Conservation (phyloP, 176 grass and related monocot species). For the Oryza punctata region DNA sequence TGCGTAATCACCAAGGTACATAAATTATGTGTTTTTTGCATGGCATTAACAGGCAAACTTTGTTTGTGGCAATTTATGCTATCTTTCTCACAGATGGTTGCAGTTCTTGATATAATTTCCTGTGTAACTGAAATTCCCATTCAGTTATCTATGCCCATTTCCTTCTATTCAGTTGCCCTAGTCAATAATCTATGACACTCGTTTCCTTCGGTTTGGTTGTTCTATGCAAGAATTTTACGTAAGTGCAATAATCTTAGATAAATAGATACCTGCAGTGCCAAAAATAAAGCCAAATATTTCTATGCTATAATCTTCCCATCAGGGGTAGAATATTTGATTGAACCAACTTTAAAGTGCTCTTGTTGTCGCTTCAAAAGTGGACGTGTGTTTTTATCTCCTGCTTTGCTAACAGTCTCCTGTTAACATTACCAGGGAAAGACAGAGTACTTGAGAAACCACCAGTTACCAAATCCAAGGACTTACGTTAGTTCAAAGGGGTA, state of each 20-base stretch:
- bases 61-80: neutral
- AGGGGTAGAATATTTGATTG: neutral
- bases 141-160: neutral
- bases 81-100: neutral
- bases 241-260: neutral
- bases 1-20: constrained; percentile 97
- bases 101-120: neutral
- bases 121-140: neutral
- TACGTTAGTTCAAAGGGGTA: constrained; percentile 83
- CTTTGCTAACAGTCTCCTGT: constrained; percentile 1
- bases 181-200: neutral
- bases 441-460: constrained; percentile 89
- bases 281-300: neutral
- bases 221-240: too few relatives aligned
- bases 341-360: constrained; percentile 5
- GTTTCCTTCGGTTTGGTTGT: neutral
- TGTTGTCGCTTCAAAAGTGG: neutral
- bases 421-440: constrained; percentile 56
- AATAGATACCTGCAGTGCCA: neutral
- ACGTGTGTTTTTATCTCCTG: neutral
- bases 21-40: constrained; percentile 4
- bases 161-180: neutral
- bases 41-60: constrained; percentile 5
- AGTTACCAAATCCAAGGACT: constrained; percentile 79
- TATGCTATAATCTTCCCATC: neutral